Evolutionary conservation across 129 eudicot genomes (phyloP).

Genomic region (Pulicaria dysenterica): DNA sequence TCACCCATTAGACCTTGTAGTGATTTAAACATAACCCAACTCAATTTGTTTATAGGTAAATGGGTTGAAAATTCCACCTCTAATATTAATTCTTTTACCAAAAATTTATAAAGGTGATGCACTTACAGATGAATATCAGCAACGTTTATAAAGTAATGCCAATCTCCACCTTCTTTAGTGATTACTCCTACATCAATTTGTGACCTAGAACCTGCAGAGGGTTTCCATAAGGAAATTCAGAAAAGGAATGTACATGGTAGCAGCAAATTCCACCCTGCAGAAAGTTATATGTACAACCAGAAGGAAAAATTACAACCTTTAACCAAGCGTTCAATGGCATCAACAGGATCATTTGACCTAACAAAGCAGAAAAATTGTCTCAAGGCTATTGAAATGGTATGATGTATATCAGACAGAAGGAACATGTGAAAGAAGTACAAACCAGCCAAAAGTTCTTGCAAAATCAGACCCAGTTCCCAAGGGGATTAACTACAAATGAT

Average conservation of each 20-base stretch:
- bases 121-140: constrained; percentile 97
- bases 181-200: constrained; percentile 83
- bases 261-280: constrained; percentile 23
- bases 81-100: background rate
- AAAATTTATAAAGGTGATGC: constrained; percentile 14
- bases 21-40: background rate
- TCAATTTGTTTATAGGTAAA: background rate
- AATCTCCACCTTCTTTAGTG: constrained; percentile 60
- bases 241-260: constrained; percentile 1
- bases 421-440: constrained; percentile 35
- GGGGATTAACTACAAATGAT: constrained; percentile 75
- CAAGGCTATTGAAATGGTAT: constrained; percentile 8
- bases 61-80: constrained; percentile 4
- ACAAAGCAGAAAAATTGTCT: constrained; percentile 24
- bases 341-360: constrained; percentile 83
- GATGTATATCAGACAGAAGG: constrained; percentile 17
- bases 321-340: constrained; percentile 90
- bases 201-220: constrained; percentile 69
- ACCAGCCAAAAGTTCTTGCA: constrained; percentile 96
- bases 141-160: constrained; percentile 87
- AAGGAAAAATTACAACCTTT: constrained; percentile 56
- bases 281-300: constrained; percentile 13
- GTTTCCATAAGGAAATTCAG: constrained; percentile 20
- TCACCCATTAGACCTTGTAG: constrained; percentile 3
- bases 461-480: constrained; percentile 97